Evolutionary conservation across 208 protist genomes (phyloP), one percentile per base, ranked within the genome.

Genomic region (Angomonas desouzai): DNA sequence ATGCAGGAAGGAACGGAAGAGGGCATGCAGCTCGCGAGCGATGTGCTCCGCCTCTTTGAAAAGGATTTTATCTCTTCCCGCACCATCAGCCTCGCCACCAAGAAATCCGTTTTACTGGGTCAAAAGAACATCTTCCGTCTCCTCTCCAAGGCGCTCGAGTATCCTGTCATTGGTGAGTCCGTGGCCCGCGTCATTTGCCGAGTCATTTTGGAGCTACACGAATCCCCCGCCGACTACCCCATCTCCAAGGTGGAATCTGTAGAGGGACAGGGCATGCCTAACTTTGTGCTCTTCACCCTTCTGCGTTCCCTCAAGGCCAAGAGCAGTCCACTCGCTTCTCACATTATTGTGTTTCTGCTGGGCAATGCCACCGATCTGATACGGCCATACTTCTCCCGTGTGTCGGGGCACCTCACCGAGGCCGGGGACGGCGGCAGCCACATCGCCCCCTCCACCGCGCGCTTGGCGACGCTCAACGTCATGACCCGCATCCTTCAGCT

Each of bases 281-380:
- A 96, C 69, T 93, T 85, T 57, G 56, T 92, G 25, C 81, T 96
- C 55, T 93, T 96, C 62, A 83, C 91, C 40, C 74, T 96, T n/a
- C 75, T 96, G 36, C 85, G 87, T 20, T 81, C 87, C 55, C 68
- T 96, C 25, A 77, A 76, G 25, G 87, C 90, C 38, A 87, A 85
- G 66, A 78, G 66, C 34, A 88, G 77, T 56, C 75, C 76, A 22
- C 72, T 76, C 10, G 76, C 78, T 34, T 74, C 85, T 20, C 80
- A 73, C 16, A 43, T 96, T 10, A 74, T 88, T 25, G 70, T 87
- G 30, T 82, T 87, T 73, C 83, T 96, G 38, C 74, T 96, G 2
- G 69, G 81, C 68, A 76, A 79, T 28, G 79, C 82, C 11, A 85
- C 90, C 11, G 90, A 93, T 53, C 77, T 96, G 23, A 88, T 96